Evolutionary conservation across 805 yeast species (phyloP), one percentile per base, ranked within the genome.

Genomic region (Pichia occidentalis): DNA sequence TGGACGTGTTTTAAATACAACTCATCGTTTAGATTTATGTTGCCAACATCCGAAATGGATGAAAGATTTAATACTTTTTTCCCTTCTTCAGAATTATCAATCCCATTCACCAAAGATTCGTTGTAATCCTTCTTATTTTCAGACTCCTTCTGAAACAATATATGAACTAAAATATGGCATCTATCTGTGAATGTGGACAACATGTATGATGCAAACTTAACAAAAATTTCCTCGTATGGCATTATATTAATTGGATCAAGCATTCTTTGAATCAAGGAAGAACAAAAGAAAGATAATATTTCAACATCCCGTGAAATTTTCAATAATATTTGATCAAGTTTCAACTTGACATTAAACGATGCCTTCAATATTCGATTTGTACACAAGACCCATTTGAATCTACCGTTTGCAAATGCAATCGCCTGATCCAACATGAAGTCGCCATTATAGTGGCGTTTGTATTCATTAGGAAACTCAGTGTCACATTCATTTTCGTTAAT

Each of bases 401-500:
- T 74, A 4, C 75, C 71, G 42, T 73, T 74, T 52, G 73, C 54
- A 23, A 73, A 70, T 18, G 77, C 60, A 6, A 68, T 62, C 14
- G 69, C 59, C n/a, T 64, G 64, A 43, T 70, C 65, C 22, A 75
- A 50, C 20, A 55, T 57, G 31, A 54, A 58, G 30, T 61, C 56
- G 3, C 63, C 62, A 3, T 50, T 23, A 4, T 27, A 30, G 31
- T 39, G 44, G 20, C 42, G 34, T 17, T 35, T 49, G 27, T 63
- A 54, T 36, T 63, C 80, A 24, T 64, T 68, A 0, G 81, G 80
- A 46, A 73, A 53, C n/a, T 70, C 58, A 0, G 77, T 78, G 46
- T 76, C 77, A 51, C 70, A 72, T 47, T 75, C 80, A 37, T 67
- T 72, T 26, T 63, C 56, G 40, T 61, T 59, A 42, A 78, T 71